A percentile compares a stretch with the other conserved stretches of the same genome.
Evolutionary conservation across 352 stramenopile species (phyloP).

Genomic region (Phytophthora gonapodyides): DNA sequence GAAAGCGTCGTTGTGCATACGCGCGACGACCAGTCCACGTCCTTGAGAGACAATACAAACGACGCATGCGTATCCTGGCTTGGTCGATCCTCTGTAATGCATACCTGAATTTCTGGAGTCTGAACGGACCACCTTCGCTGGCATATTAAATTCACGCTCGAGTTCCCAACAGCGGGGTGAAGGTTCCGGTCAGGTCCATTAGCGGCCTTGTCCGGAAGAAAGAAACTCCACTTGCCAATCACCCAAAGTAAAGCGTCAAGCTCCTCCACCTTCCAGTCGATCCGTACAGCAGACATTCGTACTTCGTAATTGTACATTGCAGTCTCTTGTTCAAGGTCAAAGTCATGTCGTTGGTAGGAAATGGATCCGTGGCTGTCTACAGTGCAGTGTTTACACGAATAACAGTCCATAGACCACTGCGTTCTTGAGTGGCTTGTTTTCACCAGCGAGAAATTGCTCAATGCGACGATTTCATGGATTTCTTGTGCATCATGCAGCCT

Average conservation of each 20-base stretch:
- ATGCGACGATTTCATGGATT: constrained; percentile 51
- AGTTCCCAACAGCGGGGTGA: constrained; percentile 29
- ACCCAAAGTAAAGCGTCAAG: constrained; percentile 71
- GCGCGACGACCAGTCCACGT: constrained; percentile 39
- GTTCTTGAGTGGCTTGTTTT: constrained; percentile 60
- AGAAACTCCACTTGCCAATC: constrained; percentile 81
- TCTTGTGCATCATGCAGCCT: constrained; percentile 20
- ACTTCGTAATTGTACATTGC: constrained; percentile 78
- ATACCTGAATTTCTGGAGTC: constrained; percentile 40
- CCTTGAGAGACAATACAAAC: constrained; percentile 39
- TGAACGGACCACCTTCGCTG: constrained; percentile 34
- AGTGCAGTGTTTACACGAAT: constrained; percentile 51
- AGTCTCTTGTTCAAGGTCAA: constrained; percentile 38
- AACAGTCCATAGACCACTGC: constrained; percentile 49
- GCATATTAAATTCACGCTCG: constrained; percentile 36
- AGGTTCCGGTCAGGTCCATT: constrained; percentile 35
- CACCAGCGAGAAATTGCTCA: constrained; percentile 38
- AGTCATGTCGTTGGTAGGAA: constrained; percentile 26
- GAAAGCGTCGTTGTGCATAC: constrained; percentile 42
- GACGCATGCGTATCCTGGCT: constrained; percentile 8
- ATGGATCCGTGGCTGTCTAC: constrained; percentile 18
- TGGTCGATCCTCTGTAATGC: constrained; percentile 35
- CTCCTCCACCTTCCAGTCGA: constrained; percentile 61
- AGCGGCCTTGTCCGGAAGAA: constrained; percentile 48
- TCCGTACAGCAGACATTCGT: constrained; percentile 45